Evolutionary conservation across 371 early-diverging fungal genomes (phyloP).

Genomic region (Circinella umbellata): DNA sequence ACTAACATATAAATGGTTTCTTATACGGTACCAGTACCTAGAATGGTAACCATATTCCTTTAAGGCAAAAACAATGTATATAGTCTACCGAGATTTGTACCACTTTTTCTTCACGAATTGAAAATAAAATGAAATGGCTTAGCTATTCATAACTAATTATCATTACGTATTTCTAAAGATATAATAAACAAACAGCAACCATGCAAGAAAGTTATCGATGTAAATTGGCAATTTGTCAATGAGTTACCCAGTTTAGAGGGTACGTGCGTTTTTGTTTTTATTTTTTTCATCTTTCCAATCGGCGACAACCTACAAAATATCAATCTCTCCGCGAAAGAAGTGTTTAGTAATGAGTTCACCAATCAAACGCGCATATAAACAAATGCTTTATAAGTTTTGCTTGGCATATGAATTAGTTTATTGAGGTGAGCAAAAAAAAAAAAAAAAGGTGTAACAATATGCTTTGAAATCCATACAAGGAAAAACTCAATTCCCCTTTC

Average conservation of each 20-base stretch:
- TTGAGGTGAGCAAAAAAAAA: no score
- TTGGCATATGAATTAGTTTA: no score
- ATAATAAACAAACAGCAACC: not conserved
- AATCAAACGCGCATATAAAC: not conserved
- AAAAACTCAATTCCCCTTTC: no score
- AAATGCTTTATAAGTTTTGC: no score
- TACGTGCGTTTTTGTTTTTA: not conserved
- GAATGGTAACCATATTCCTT: no score
- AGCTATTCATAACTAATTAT: not conserved
- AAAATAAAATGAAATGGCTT: not conserved
- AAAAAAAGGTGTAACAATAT: no score
- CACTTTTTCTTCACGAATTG: no score
- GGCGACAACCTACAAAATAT: not conserved
- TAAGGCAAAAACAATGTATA: no score
- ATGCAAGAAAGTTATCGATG: not conserved
- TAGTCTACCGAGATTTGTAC: no score
- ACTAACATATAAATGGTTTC: no score
- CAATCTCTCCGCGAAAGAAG: not conserved
- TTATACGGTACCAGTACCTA: no score
- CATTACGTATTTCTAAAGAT: not conserved
- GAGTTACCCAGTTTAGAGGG: constrained; percentile 7
- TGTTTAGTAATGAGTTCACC: not conserved
- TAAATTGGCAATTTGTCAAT: constrained; percentile 4
- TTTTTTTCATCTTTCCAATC: not conserved
- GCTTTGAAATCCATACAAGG: no score